A percentile compares a stretch with the other conserved stretches of the same genome.
These are phyloP conservation scores for Didymella arachidicola DNA, from an alignment of 2,329 filamentous ascomycete genomes.

Conservation along the genomic window DNA sequence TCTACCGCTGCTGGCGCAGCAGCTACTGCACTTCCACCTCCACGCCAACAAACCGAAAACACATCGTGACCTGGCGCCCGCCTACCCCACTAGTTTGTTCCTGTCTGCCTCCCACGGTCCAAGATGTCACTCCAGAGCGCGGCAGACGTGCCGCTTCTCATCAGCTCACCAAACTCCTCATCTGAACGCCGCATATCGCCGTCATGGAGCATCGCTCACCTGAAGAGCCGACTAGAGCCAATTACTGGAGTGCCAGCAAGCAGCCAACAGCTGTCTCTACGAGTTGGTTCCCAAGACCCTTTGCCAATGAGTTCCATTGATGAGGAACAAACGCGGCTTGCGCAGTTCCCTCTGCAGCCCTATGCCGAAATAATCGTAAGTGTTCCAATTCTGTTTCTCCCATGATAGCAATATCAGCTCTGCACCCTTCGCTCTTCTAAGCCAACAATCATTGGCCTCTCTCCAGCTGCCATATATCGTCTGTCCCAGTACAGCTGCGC, in stretches of 20 bases:
- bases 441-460: slow-evolving; percentile 32
- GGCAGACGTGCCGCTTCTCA: slow-evolving; percentile 77
- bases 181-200: slow-evolving; percentile 93
- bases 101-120: slow-evolving; percentile 14
- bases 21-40: slow-evolving; percentile 21
- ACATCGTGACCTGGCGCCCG: slow-evolving; percentile 22
- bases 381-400: slow-evolving; percentile 38
- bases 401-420: slow-evolving; percentile 27
- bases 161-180: slow-evolving; percentile 77
- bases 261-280: slow-evolving; percentile 78
- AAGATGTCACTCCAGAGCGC: slow-evolving; percentile 55
- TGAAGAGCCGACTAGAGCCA: slow-evolving; percentile 88
- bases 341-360: slow-evolving; percentile 70
- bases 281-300: slow-evolving; percentile 67
- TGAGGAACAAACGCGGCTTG: slow-evolving; percentile 74
- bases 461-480: slow-evolving; percentile 40
- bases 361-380: slow-evolving; percentile 84
- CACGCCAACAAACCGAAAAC: slow-evolving; percentile 15
- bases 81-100: slow-evolving; percentile 23
- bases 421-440: slow-evolving; percentile 26
- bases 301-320: slow-evolving; percentile 73
- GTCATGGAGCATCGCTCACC: slow-evolving; percentile 84
- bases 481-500: slow-evolving; percentile 24
- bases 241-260: slow-evolving; percentile 89
- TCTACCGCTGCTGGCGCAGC: slow-evolving; percentile 19